Evolutionary conservation across 176 grass and related monocot species (phyloP).

Genomic region (Juncus effusus): DNA sequence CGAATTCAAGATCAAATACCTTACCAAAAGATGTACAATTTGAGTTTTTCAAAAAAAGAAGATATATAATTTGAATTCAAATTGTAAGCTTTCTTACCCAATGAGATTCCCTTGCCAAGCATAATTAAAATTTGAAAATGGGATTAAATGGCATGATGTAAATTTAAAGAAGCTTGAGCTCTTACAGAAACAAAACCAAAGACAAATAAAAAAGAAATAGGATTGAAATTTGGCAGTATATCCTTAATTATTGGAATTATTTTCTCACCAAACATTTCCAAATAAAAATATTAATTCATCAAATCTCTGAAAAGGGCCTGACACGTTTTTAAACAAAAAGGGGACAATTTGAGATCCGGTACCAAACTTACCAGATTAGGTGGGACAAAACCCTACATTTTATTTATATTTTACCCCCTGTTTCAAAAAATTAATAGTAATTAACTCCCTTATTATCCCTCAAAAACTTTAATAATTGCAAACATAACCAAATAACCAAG

Average conservation of each 20-base stretch:
- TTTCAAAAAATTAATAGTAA: constrained; percentile 17
- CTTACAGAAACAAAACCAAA: background rate
- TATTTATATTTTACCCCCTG: constrained; percentile 1
- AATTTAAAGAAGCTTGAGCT: constrained; percentile 14
- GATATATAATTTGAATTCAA: background rate
- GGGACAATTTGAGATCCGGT: constrained; percentile 16
- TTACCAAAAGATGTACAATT: too few relatives aligned
- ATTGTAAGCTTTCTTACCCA: constrained; percentile 4
- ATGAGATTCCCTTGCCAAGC: constrained; percentile 5
- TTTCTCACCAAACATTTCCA: constrained; percentile 25
- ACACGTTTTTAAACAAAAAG: constrained; percentile 15
- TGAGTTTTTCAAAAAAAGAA: too few relatives aligned
- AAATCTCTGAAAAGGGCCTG: constrained; percentile 32
- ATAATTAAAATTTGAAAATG: background rate
- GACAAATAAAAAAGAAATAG: background rate
- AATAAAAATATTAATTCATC: constrained; percentile 13
- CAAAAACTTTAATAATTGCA: background rate
- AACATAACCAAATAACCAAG: constrained; percentile 5
- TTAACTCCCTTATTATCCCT: background rate
- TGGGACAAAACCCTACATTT: constrained; percentile 19
- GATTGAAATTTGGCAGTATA: constrained; percentile 14
- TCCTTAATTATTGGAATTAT: constrained; percentile 16
- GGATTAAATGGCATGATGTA: background rate
- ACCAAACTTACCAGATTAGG: constrained; percentile 35
- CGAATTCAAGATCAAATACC: too few relatives aligned